Percentiles rank a stretch among this genome's conserved stretches.
Conservation (phyloP, 1,139 yeast genomes). For the Pichia sp. region DNA sequence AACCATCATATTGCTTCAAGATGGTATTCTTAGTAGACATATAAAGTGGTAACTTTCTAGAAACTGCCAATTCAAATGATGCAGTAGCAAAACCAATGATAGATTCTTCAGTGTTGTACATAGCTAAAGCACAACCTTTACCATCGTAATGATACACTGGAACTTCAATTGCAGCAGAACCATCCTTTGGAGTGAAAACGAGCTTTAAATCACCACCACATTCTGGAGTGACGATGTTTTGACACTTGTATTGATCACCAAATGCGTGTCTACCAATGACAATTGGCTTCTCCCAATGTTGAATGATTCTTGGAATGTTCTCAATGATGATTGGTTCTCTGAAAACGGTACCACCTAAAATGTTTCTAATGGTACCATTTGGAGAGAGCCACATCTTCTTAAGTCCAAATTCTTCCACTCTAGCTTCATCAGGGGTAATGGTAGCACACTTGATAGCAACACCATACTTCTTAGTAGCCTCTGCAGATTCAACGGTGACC, state of each 20-base stretch:
- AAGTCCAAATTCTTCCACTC: conserved; percentile 67
- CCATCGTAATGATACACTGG: conserved; percentile 54
- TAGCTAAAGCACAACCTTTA: conserved; percentile 69
- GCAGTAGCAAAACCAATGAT: conserved; percentile 73
- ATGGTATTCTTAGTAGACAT: conserved; percentile 77
- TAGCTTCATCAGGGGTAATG: conserved; percentile 76
- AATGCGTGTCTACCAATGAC: conserved; percentile 83
- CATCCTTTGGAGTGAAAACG: conserved; percentile 56
- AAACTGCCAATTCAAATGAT: conserved; percentile 67
- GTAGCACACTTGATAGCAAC: conserved; percentile 86
- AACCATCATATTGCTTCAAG: conserved; percentile 74
- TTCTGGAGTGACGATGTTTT: conserved; percentile 60
- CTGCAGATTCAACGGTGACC: conserved; percentile 69
- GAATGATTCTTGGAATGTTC: conserved; percentile 66
- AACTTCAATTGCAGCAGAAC: conserved; percentile 42
- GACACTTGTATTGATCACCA: conserved; percentile 81
- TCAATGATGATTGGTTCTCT: conserved; percentile 72
- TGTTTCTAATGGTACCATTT: conserved; percentile 78
- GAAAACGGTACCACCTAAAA: conserved; percentile 76
- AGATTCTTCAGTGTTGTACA: conserved; percentile 82
- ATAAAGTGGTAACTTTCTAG: conserved; percentile 58
- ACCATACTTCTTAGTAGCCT: conserved; percentile 67
- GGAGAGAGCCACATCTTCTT: conserved; percentile 86
- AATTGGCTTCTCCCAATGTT: conserved; percentile 77
- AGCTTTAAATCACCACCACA: conserved; percentile 71